Evolutionary conservation across 1,284 basidiomycete species (phyloP), one percentile per base, ranked within the genome.

Genomic region (Ustilago crameri): DNA sequence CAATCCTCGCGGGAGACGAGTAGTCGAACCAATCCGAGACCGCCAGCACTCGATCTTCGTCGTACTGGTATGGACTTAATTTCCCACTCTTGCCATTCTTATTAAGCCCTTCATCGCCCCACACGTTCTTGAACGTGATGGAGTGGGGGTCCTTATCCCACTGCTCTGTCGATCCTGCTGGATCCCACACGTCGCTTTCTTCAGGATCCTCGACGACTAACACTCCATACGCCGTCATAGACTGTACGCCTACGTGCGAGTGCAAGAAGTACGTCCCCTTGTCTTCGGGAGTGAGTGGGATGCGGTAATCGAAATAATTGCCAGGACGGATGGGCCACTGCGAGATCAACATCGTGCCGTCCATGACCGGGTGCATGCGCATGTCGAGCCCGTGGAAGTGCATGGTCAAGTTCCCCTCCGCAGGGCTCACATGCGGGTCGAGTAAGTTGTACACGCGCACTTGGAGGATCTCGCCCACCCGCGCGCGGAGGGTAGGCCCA

Each of bases 301-400:
- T 73, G 2, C 57, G 57, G 37, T 74, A 75, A 34, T 81, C 76
- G 50, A 78, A 76, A 37, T 23, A 76, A 2, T 52, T 5, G 5
- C 63, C 62, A 0, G 74, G 65, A 1, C 35, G 35, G 27, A 78
- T 68, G 0, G 76, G 76, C 69, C 76, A 80, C 45, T 82, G 80
- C 2, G 60, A 58, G 17, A 79, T 32, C 49, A 78, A 61, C 12
- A 52, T 51, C 0, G 74, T 77, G 2, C 80, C 80, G 30, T 82
- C 80, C 57, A 75, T 66, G 3, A 64, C 63, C 0, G 80, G 79
- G 18, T 70, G 73, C 34, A 70, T 61, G 7, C 34, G 27, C 66
- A 79, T 76, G 5, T 34, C 27, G 2, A 78, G 42, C 1, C 76
- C 78, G 56, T 78, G 77, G 45, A 70, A 75, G 34, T 79, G 77